A percentile compares a stretch with the other conserved stretches of the same genome.
These are phyloP conservation scores for Penicillium canariense DNA, from an alignment of 495 filamentous ascomycete genomes.

Conservation along the genomic window DNA sequence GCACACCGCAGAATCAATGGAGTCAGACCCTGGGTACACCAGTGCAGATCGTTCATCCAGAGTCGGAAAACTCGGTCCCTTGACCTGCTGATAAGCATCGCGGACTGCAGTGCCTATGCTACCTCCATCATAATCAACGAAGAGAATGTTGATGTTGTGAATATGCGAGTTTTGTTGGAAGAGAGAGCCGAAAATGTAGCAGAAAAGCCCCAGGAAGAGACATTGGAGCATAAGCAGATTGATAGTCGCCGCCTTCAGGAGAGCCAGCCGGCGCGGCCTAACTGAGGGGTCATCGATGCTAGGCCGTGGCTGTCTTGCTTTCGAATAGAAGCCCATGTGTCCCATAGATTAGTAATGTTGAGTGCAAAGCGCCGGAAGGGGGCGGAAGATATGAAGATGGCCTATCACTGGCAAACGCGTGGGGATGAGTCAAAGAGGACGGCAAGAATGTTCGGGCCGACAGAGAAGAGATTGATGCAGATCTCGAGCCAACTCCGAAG, in stretches of 20 bases:
- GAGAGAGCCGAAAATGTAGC: constrained; percentile 47
- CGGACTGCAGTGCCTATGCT: constrained; percentile 42
- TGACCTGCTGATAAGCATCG: constrained; percentile 39
- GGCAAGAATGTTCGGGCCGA: neutral
- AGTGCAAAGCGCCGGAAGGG: neutral
- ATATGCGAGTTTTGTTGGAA: constrained; percentile 38
- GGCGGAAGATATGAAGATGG: neutral
- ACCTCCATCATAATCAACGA: constrained; percentile 53
- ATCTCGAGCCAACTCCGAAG: neutral
- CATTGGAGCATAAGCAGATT: constrained; percentile 26
- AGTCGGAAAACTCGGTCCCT: constrained; percentile 38
- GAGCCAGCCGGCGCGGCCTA: constrained; percentile 18
- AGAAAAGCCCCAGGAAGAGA: constrained; percentile 46
- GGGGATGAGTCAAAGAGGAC: neutral
- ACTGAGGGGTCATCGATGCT: constrained; percentile 26
- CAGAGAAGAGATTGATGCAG: neutral
- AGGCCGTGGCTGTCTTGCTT: constrained; percentile 19
- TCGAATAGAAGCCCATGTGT: constrained; percentile 23
- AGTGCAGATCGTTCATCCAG: constrained; percentile 30
- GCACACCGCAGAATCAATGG: constrained; percentile 39
- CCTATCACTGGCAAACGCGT: neutral
- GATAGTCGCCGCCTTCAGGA: constrained; percentile 19
- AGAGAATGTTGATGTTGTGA: constrained; percentile 44
- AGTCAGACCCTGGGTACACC: constrained; percentile 23
- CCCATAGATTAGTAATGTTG: neutral